Evolutionary conservation across 1,284 basidiomycete genomes (phyloP).

Genomic region (Meira nashicola): DNA sequence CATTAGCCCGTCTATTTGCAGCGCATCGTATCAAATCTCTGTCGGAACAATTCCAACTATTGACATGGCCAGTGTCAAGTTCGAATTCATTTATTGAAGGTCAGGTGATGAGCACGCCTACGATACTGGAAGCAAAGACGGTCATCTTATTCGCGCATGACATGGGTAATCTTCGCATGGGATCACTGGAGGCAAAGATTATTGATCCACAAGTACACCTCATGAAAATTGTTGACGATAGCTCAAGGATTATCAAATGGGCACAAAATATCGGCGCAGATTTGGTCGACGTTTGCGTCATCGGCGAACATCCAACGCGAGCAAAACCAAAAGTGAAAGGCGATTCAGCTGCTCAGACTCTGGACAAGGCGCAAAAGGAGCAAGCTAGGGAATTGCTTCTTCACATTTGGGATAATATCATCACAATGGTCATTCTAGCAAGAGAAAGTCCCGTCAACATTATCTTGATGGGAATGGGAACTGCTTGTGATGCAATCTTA

Average conservation of each 20-base stretch:
- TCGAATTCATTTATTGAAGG: slow-evolving; percentile 61
- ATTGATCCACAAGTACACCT: slow-evolving; percentile 11
- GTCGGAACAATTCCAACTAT: slow-evolving; percentile 67
- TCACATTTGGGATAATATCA: slow-evolving; percentile 93
- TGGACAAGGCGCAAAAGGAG: slow-evolving; percentile 53
- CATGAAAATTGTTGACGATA: slow-evolving; percentile 64
- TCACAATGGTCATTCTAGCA: slow-evolving; percentile 46
- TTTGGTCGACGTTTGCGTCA: slow-evolving; percentile 81
- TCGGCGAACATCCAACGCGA: slow-evolving; percentile 61
- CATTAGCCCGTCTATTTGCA: slow-evolving; percentile 68
- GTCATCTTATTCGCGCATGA: slow-evolving; percentile 45
- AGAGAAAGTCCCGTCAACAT: slow-evolving; percentile 59
- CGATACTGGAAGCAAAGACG: slow-evolving; percentile 32
- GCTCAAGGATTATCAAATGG: slow-evolving; percentile 74
- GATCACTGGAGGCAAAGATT: background rate
- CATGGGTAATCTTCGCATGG: slow-evolving; percentile 33
- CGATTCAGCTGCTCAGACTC: slow-evolving; percentile 17
- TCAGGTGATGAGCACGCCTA: slow-evolving; percentile 80
- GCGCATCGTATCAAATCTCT: slow-evolving; percentile 74
- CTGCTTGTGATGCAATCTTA: slow-evolving; percentile 70
- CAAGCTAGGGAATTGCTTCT: slow-evolving; percentile 63
- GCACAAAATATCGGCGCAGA: slow-evolving; percentile 64
- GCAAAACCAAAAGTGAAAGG: background rate
- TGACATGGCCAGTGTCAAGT: slow-evolving; percentile 68
- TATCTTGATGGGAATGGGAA: slow-evolving; percentile 79